phyloP scores from a whole-genome alignment of 768 basidiomycete species.

The Amylocystis lapponica region DNA sequence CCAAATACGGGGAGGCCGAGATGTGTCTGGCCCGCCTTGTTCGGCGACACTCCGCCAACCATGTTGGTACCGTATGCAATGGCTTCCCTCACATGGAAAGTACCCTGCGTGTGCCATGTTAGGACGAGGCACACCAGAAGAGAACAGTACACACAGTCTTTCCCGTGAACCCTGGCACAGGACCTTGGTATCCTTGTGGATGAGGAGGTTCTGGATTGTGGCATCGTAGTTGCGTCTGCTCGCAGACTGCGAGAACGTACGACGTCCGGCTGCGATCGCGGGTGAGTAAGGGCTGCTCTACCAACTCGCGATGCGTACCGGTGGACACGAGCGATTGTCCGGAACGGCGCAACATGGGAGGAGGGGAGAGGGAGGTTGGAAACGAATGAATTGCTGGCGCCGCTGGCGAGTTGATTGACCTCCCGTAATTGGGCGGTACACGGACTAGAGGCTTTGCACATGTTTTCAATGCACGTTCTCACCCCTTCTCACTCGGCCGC shows the following conservation, averaged over 20 bases:
- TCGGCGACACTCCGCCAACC: conserved; percentile 96
- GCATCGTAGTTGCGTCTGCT: conserved; percentile 77
- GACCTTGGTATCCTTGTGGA: conserved; percentile 94
- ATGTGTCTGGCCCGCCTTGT: conserved; percentile 94
- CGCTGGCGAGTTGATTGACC: neutral
- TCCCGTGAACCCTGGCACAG: conserved; percentile 87
- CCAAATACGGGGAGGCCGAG: conserved; percentile 94
- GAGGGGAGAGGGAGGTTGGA: conserved; percentile 7
- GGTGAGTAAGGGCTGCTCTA: neutral
- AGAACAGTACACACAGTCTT: conserved; percentile 63
- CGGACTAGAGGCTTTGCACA: too few relatives aligned
- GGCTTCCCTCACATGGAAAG: conserved; percentile 94
- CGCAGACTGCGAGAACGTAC: conserved; percentile 78
- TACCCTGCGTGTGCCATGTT: conserved; percentile 58
- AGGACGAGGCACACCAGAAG: neutral
- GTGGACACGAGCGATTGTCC: conserved; percentile 48
- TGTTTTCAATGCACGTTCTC: too few relatives aligned
- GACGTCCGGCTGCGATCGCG: conserved; percentile 49
- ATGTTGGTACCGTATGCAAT: conserved; percentile 93
- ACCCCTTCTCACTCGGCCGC: too few relatives aligned
- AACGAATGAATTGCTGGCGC: neutral
- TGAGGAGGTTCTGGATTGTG: conserved; percentile 85
- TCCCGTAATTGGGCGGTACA: neutral
- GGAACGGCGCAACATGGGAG: conserved; percentile 53
- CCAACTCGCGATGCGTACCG: conserved; percentile 34